A percentile compares a stretch with the other conserved stretches of the same genome.
These are phyloP conservation scores for Nemania sp. DNA, from an alignment of 2,329 filamentous ascomycete genomes.

Conservation along the genomic window DNA sequence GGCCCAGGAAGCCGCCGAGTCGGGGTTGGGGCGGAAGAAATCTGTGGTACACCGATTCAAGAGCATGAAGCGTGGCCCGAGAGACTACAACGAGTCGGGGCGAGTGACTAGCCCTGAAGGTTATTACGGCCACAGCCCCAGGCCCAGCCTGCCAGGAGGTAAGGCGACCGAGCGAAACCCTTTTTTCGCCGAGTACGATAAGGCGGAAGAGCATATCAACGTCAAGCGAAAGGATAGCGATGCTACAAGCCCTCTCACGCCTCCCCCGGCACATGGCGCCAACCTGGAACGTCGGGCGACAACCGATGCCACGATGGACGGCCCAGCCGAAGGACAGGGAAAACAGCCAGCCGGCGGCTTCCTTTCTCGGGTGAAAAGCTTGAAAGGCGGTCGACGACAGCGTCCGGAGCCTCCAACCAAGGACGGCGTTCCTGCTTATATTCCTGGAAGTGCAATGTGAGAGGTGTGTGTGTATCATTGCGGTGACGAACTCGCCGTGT, in stretches of 20 bases:
- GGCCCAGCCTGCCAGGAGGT: constrained; percentile 43
- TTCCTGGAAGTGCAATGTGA: constrained; percentile 33
- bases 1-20: constrained; percentile 56
- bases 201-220: constrained; percentile 56
- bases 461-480: not conserved
- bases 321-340: constrained; percentile 47
- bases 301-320: constrained; percentile 53
- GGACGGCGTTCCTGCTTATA: constrained; percentile 25
- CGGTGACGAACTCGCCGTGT: not conserved
- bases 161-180: constrained; percentile 66
- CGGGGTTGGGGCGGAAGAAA: constrained; percentile 84
- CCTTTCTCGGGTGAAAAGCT: constrained; percentile 77
- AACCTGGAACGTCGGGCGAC: constrained; percentile 68
- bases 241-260: constrained; percentile 52
- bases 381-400: constrained; percentile 71
- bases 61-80: constrained; percentile 73
- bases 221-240: constrained; percentile 47
- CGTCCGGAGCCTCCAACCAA: constrained; percentile 43
- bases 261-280: constrained; percentile 50
- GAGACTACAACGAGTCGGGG: constrained; percentile 62
- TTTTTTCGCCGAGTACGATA: constrained; percentile 80
- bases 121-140: constrained; percentile 42
- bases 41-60: constrained; percentile 91
- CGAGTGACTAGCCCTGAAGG: constrained; percentile 63
- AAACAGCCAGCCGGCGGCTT: constrained; percentile 63